A percentile compares a stretch with the other conserved stretches of the same genome.
Evolutionary conservation across 805 yeast species (phyloP).

Genomic region (Myxozyma lipomycoides): DNA sequence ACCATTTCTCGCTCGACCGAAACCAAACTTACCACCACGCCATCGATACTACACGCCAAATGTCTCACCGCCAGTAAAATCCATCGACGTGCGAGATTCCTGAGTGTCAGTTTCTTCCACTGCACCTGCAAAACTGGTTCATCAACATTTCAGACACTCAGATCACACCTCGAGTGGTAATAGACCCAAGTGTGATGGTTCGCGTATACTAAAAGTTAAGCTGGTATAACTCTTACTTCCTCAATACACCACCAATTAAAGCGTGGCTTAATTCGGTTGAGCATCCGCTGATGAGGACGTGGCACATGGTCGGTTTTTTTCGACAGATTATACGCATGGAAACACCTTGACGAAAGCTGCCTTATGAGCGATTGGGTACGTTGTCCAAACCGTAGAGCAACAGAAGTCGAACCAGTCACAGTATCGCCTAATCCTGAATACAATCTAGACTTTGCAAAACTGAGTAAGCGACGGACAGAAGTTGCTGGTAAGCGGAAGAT

Average conservation of each 20-base stretch:
- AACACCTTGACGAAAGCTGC: constrained; percentile 16
- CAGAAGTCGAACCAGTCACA: background rate
- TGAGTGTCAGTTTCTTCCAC: constrained; percentile 19
- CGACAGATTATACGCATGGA: constrained; percentile 8
- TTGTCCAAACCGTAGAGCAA: constrained; percentile 2
- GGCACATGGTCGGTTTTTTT: constrained; percentile 4
- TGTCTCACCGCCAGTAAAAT: constrained; percentile 8
- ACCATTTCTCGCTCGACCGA: constrained; percentile 20
- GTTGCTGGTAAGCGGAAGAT: background rate
- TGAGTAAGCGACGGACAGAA: background rate
- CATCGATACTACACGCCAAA: background rate
- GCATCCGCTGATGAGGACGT: constrained; percentile 8
- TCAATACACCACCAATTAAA: constrained; percentile 11
- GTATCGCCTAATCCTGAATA: background rate
- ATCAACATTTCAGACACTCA: constrained; percentile 1
- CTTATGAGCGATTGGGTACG: constrained; percentile 10
- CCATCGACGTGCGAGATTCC: constrained; percentile 14
- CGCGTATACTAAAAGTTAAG: constrained; percentile 21
- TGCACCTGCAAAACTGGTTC: constrained; percentile 12
- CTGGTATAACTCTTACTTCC: constrained; percentile 21
- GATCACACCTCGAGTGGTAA: constrained; percentile 10
- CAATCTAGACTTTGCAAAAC: background rate
- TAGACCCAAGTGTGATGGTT: constrained; percentile 18
- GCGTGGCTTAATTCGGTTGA: constrained; percentile 13
- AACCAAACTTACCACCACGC: background rate